Evolutionary conservation across 1,284 basidiomycete genomes (phyloP), one percentile per base, ranked within the genome.

Genomic region (Cutaneotrichosporon sp.): DNA sequence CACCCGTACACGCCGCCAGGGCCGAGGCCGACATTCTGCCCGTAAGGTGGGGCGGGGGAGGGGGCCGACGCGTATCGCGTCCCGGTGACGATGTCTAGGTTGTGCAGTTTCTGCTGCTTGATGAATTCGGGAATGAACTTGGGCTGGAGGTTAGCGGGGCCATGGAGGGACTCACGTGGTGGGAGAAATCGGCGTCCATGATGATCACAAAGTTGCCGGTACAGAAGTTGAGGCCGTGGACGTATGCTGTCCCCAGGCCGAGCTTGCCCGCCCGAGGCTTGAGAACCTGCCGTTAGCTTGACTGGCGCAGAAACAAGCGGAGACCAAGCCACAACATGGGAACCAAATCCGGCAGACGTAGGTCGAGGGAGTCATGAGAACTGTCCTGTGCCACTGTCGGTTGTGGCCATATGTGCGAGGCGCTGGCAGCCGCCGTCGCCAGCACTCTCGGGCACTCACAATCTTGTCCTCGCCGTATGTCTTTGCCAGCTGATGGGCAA

Each of bases 111-210:
- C 71, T 92, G 89, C 55, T 87, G 78, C 87, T 81, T 82, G 71
- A 91, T 90, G 65, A 91, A 86, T 71, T 90, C 85, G 11, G 88
- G 87, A 56, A 91, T 90, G 68, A 90, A 91, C 76, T 90, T 91
- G 41, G 89, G 88, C 88, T 90, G 57, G 7, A 16, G 1, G 43
- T 49, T 17, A 51, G 54, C 34, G n/a, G 8, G 25, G 11, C n/a
- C n/a, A 22, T 10, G 12, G 35, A 11, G 17, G n/a, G 19, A 54
- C 85, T 49, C 74, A 90, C 90, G 67, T 94, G 90, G 70, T 94
- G 90, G 11, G 89, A 92, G 72, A 94, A 93, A 75, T 94, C 90
- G 46, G 90, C 90, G 67, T 94, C 90, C 90, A 94, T 94, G 72
- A 94, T 93, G 67, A 93, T 88, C 31, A 92, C 88, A 76, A 91